Base-by-base conservation (phyloP, 495 filamentous ascomycete species). In the Penicillium bialowiezense region DNA sequence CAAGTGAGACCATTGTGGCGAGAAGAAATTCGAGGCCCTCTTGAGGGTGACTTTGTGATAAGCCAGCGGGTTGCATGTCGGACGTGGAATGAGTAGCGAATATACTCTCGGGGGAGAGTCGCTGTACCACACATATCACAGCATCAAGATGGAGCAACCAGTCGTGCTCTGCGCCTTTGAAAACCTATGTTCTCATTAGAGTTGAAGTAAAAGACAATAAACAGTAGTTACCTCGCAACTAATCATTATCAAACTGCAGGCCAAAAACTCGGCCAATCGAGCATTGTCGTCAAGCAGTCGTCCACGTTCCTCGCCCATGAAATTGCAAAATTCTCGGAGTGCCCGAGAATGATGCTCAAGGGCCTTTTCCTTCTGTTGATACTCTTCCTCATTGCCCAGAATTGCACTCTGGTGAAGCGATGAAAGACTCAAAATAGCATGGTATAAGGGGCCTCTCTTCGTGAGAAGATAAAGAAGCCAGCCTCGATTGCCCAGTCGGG, bases 201-300 rank as follows among this genome's bases (percentile, higher is more conserved):
- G 31, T 12, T 18, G 35, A 20, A 3, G 6, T 48, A 7, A 1
- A 13, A 32, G 10, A 32, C 10, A 7, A 32, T 3, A 3, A 10
- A 8, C 5, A 32, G n/a, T 12, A 5, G 23, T 13, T 21, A 48
- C 44, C 15, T 48, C 34, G 10, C 36, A 48, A 19, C 44, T 48
- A 18, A 48, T 48, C 24, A 48, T 38, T 19, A 48, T 48, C 33
- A 48, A 48, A 20, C 44, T 48, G 17, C 44, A 48, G 19, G 44
- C 37, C 15, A 48, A 14, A 17, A 48, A 48, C 35, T 48, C 44
- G 12, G 44, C 44, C 17, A 48, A 13, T 15, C 37, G 34, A 8
- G 34, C n/a, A 48, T 48, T 34, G 14, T 48, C 29, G 10, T 40
- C 44, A 10, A 36, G 34, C 28, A 48, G 21, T 8, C 28, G 28